Evolutionary conservation across 2,329 filamentous ascomycete species (phyloP).

Genomic region (Aspergillus carbonarius): DNA sequence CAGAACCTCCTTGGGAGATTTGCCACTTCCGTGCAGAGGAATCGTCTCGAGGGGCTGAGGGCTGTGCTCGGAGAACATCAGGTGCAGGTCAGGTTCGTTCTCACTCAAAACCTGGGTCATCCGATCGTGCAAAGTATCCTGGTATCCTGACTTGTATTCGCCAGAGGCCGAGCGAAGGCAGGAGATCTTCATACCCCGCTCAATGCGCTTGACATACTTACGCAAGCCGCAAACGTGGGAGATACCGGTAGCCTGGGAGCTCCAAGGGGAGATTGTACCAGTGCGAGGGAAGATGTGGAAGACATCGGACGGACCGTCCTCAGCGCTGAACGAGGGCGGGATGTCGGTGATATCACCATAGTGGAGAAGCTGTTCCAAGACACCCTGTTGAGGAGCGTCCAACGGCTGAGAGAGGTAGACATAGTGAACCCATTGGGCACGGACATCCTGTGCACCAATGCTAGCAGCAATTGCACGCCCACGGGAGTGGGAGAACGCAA

Average conservation of each 20-base stretch:
- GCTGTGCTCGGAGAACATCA: constrained; percentile 74
- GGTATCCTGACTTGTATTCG: constrained; percentile 57
- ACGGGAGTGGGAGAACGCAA: constrained; percentile 48
- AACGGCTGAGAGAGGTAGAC: constrained; percentile 58
- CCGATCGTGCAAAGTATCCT: constrained; percentile 76
- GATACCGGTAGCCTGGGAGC: constrained; percentile 92
- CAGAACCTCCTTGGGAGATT: constrained; percentile 68
- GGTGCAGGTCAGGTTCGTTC: constrained; percentile 65
- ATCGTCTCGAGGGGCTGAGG: constrained; percentile 70
- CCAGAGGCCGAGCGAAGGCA: constrained; percentile 58
- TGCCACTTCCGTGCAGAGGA: constrained; percentile 66
- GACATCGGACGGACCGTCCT: constrained; percentile 54
- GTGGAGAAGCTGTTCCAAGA: constrained; percentile 59
- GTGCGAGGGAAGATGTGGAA: constrained; percentile 78
- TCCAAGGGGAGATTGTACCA: constrained; percentile 89
- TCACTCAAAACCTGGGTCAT: constrained; percentile 86
- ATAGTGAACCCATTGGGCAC: constrained; percentile 60
- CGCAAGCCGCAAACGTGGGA: constrained; percentile 85
- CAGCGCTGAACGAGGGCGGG: constrained; percentile 42
- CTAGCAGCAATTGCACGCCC: constrained; percentile 43
- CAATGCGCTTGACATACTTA: constrained; percentile 71
- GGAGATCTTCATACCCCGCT: constrained; percentile 78
- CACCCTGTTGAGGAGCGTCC: constrained; percentile 47
- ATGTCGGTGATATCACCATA: constrained; percentile 59
- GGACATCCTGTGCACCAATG: constrained; percentile 45